phyloP scores from a whole-genome alignment of 2,329 filamentous ascomycete species.

The Blastomyces percursus region DNA sequence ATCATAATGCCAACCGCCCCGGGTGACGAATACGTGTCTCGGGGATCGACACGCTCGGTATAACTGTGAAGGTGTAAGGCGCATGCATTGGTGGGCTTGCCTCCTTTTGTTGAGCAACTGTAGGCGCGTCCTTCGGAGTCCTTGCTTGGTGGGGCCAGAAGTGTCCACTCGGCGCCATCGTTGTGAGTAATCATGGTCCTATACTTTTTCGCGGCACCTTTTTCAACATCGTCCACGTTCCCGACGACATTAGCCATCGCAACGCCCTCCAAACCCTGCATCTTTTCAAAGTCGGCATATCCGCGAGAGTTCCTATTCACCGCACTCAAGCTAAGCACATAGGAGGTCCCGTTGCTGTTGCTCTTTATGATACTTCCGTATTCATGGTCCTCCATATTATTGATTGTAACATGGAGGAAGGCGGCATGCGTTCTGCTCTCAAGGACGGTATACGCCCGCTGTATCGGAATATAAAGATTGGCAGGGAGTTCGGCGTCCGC shows the following conservation, averaged over 20 bases:
- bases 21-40: slow-evolving; percentile 76
- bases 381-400: slow-evolving; percentile 51
- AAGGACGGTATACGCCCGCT: slow-evolving; percentile 81
- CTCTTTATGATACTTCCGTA: slow-evolving; percentile 92
- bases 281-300: slow-evolving; percentile 94
- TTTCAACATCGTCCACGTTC: slow-evolving; percentile 55
- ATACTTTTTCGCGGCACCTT: slow-evolving; percentile 61
- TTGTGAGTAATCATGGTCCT: slow-evolving; percentile 94
- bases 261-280: slow-evolving; percentile 83
- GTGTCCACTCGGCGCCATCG: slow-evolving; percentile 79
- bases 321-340: slow-evolving; percentile 67
- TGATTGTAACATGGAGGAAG: slow-evolving; percentile 83
- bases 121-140: slow-evolving; percentile 63
- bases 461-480: slow-evolving; percentile 67
- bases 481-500: slow-evolving; percentile 75
- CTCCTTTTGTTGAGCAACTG: slow-evolving; percentile 50
- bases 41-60: slow-evolving; percentile 72
- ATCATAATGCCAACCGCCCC: slow-evolving; percentile 87
- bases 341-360: slow-evolving; percentile 95
- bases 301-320: slow-evolving; percentile 70
- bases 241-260: slow-evolving; percentile 73
- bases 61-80: slow-evolving; percentile 90
- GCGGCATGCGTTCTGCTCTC: slow-evolving; percentile 91
- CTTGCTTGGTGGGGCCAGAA: slow-evolving; percentile 59
- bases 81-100: slow-evolving; percentile 52